phyloP scores from a whole-genome alignment of 129 eudicot genomes.

The Tagetes erecta region DNA sequence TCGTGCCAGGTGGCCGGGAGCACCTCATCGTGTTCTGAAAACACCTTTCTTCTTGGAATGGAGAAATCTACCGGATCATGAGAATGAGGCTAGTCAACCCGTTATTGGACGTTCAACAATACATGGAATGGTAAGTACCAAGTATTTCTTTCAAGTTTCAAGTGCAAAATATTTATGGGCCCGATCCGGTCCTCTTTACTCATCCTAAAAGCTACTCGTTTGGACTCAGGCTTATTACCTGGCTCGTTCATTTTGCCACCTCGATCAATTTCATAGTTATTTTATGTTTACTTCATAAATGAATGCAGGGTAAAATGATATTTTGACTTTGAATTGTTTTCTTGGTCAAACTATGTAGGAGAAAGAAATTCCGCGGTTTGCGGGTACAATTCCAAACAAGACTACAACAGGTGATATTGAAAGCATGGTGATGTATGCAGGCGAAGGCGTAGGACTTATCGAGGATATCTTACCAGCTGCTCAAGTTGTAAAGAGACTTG shows the following conservation, averaged over 20 bases:
- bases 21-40: constrained; percentile 78
- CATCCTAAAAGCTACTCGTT: neutral
- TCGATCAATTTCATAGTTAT: neutral
- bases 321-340: constrained; percentile 12
- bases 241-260: neutral
- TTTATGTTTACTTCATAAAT: neutral
- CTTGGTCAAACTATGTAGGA: constrained; percentile 45
- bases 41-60: constrained; percentile 76
- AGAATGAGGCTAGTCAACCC: constrained; percentile 68
- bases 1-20: constrained; percentile 96
- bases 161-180: neutral
- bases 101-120: constrained; percentile 72
- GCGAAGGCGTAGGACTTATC: constrained; percentile 82
- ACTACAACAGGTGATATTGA: constrained; percentile 83
- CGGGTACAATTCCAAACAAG: constrained; percentile 78
- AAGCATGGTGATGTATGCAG: constrained; percentile 94
- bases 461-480: constrained; percentile 77
- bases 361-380: constrained; percentile 71
- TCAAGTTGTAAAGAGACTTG: constrained; percentile 67
- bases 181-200: neutral
- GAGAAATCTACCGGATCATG: constrained; percentile 63
- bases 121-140: constrained; percentile 58
- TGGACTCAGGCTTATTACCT: neutral
- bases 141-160: neutral
- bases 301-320: neutral